Conservation (phyloP, 2,329 filamentous ascomycete genomes). For the Aspergillus alliaceus region DNA sequence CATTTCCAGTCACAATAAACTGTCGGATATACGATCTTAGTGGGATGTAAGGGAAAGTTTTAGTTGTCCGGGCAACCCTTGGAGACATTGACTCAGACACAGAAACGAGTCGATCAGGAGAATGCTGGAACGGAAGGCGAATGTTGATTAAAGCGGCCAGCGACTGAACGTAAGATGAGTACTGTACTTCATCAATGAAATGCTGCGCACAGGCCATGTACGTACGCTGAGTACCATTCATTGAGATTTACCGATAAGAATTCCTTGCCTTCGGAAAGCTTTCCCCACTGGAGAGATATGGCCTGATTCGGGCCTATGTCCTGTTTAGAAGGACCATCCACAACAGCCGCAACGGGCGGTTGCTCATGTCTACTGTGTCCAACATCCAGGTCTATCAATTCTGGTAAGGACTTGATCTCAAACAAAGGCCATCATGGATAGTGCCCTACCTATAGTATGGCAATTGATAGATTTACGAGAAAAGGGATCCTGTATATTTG, state of each 20-base stretch:
- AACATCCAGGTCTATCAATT: constrained; percentile 27
- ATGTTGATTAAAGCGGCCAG: constrained; percentile 92
- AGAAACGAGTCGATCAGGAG: constrained; percentile 36
- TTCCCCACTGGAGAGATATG: constrained; percentile 12
- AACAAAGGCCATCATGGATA: constrained; percentile 8
- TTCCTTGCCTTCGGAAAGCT: constrained; percentile 17
- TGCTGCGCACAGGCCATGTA: constrained; percentile 84
- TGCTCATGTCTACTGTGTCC: constrained; percentile 28
- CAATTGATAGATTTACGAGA: no score
- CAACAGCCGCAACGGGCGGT: constrained; percentile 5
- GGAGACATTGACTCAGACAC: constrained; percentile 29
- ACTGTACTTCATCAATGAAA: constrained; percentile 86
- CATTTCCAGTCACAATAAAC: constrained; percentile 88
- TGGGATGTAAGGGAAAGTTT: constrained; percentile 57
- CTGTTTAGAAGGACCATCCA: constrained; percentile 8
- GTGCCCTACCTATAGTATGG: no score
- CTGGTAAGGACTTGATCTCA: constrained; percentile 23
- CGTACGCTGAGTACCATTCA: constrained; percentile 85
- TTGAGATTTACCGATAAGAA: constrained; percentile 62
- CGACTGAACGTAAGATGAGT: constrained; percentile 75
- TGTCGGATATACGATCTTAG: constrained; percentile 88
- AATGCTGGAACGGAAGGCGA: constrained; percentile 77
- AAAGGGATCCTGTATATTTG: no score
- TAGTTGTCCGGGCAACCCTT: constrained; percentile 30
- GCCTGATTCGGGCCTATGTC: constrained; percentile 14